phyloP scores from a whole-genome alignment of 768 basidiomycete species.

The Fibroporia radiculosa region DNA sequence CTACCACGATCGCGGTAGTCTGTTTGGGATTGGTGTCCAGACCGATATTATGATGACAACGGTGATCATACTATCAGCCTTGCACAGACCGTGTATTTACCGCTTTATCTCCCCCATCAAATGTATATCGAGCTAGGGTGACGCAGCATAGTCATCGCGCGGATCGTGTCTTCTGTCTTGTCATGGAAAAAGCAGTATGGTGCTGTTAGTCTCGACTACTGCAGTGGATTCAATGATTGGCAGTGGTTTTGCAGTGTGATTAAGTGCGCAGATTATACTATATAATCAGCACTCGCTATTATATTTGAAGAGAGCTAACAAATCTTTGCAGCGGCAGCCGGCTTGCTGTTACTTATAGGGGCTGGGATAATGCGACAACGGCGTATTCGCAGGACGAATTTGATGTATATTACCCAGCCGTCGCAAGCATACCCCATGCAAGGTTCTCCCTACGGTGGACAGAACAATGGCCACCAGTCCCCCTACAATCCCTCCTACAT shows the following conservation, averaged over 20 bases:
- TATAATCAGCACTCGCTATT: background rate
- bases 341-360: background rate
- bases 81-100: too few relatives aligned
- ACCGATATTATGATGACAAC: too few relatives aligned
- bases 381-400: conserved; percentile 4
- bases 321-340: background rate
- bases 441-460: conserved; percentile 6
- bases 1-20: too few relatives aligned
- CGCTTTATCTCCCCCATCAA: too few relatives aligned
- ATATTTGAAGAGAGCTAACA: background rate
- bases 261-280: background rate
- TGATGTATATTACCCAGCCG: conserved; percentile 7
- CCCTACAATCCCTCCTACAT: conserved; percentile 1
- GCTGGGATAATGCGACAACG: conserved; percentile 4
- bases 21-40: too few relatives aligned
- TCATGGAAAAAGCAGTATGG: background rate
- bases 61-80: too few relatives aligned
- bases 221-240: background rate
- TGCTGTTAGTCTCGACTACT: background rate
- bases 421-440: background rate
- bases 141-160: too few relatives aligned
- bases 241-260: too few relatives aligned
- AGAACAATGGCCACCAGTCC: background rate
- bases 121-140: too few relatives aligned
- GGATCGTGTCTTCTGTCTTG: too few relatives aligned